Evolutionary conservation across 2,329 filamentous ascomycete species (phyloP), one percentile per base, ranked within the genome.

Genomic region (Venturia aucupariae): DNA sequence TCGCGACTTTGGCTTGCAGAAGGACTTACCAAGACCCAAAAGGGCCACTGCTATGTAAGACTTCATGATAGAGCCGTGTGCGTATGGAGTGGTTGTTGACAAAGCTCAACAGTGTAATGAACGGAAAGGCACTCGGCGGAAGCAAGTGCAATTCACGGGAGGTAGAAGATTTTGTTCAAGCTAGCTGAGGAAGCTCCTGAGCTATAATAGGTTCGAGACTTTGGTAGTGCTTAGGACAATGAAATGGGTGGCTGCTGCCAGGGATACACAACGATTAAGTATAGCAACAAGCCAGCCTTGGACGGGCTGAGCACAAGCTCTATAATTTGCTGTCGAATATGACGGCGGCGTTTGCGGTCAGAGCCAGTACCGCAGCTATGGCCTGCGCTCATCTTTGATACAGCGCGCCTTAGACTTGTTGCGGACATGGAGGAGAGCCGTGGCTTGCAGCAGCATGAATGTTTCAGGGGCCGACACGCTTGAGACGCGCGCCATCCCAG

Each of bases 1-100:
- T 38, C 46, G 54, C 54, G 51, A 27, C 22, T 42, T 15, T 2
- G 39, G 17, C 15, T 42, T n/a, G 10, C 51, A 19, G 54, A 35
- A 41, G 30, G n/a, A 59, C 64, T 22, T 48, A 65, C 64, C 48
- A 32, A 65, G 60, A 54, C 64, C 48, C 60, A 65, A 46, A 59
- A 65, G 64, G 39, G 60, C 24, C 24, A 61, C 60, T 22, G 61
- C 61, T 22, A 60, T 44, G 11, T 24, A 59, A 19, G 44, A 39
- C 39, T 30, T 63, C 59, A 59, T 65, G 22, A 39, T 65, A 24
- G 48, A 24, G 11, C 35, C n/a, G 17, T 61, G 22, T 30, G n/a
- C n/a, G n/a, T n/a, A n/a, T n/a, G 27, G 59, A 2, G 35, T 24
- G 32, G 51, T 57, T 35, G 51, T 27, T 22, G 22, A 27, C 22